Evolutionary conservation across 2,329 filamentous ascomycete species (phyloP).

Genomic region (Thelonectria rubi): DNA sequence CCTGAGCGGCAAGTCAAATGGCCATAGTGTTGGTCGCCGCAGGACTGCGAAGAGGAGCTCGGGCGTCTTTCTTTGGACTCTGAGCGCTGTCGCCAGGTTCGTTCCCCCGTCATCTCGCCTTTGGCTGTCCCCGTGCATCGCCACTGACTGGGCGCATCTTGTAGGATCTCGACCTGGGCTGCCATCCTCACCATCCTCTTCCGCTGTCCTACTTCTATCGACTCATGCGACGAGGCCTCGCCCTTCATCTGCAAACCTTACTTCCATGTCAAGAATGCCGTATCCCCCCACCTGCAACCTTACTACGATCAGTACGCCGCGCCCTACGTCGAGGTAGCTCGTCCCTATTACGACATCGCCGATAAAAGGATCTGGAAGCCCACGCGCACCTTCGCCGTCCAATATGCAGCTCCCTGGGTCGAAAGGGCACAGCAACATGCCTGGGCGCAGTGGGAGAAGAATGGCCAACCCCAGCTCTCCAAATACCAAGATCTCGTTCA

Average conservation of each 20-base stretch:
- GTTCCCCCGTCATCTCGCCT: constrained; percentile 25
- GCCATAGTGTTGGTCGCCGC: constrained; percentile 40
- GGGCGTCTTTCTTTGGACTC: constrained; percentile 49
- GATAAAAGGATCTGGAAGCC: constrained; percentile 75
- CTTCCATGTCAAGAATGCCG: constrained; percentile 67
- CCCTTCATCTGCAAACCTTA: constrained; percentile 87
- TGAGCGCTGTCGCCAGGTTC: constrained; percentile 66
- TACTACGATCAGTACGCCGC: constrained; percentile 88
- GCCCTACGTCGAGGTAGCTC: constrained; percentile 79
- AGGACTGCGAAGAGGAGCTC: constrained; percentile 34
- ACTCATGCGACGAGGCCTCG: constrained; percentile 73
- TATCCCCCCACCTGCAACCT: constrained; percentile 80
- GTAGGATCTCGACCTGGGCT: constrained; percentile 85
- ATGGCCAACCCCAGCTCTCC: constrained; percentile 77
- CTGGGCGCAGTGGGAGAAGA: constrained; percentile 79
- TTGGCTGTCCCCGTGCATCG: constrained; percentile 13
- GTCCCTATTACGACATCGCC: constrained; percentile 76
- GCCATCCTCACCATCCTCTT: constrained; percentile 82
- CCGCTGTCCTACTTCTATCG: constrained; percentile 77
- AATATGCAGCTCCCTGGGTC: constrained; percentile 79
- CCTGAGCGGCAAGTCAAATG: constrained; percentile 46
- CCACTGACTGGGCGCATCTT: constrained; percentile 11
- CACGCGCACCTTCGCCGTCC: constrained; percentile 70
- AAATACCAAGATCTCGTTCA: constrained; percentile 69
- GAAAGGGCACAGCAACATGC: constrained; percentile 73